Evolutionary conservation across 1,139 yeast species (phyloP).

Genomic region (Nematodospora anomalae): DNA sequence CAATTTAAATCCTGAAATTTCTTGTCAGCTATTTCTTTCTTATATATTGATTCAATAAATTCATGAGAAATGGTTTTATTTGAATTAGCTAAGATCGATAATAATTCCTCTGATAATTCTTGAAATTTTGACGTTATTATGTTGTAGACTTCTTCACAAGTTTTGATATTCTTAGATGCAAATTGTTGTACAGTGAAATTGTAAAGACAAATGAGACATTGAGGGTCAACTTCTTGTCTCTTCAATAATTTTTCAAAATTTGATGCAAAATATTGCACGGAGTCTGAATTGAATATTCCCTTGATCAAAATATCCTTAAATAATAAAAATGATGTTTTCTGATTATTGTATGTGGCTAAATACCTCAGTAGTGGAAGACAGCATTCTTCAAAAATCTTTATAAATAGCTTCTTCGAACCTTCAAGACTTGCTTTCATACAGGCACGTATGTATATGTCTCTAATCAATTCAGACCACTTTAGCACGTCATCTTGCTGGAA

Average conservation of each 20-base stretch:
- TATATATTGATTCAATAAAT: constrained; percentile 40
- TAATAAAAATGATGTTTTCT: constrained; percentile 1
- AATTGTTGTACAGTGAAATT: constrained; percentile 25
- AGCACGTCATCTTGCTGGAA: not conserved
- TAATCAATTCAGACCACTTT: constrained; percentile 25
- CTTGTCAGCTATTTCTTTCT: constrained; percentile 25
- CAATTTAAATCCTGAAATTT: constrained; percentile 31
- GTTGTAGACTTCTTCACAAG: constrained; percentile 46
- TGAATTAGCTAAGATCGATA: constrained; percentile 36
- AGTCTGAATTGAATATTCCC: constrained; percentile 22
- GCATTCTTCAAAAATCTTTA: constrained; percentile 26
- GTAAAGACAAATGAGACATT: constrained; percentile 25
- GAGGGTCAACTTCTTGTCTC: constrained; percentile 13
- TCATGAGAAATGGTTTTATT: constrained; percentile 50
- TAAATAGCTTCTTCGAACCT: constrained; percentile 31
- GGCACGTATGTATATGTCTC: constrained; percentile 28
- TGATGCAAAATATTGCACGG: constrained; percentile 17
- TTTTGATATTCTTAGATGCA: constrained; percentile 26
- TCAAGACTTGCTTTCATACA: constrained; percentile 24
- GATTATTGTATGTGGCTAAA: constrained; percentile 4
- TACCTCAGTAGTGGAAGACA: constrained; percentile 17
- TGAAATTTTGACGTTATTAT: constrained; percentile 34
- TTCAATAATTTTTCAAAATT: constrained; percentile 22
- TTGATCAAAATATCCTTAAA: constrained; percentile 16
- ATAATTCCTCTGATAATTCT: constrained; percentile 36